These are phyloP conservation scores for Chytridiales sp. DNA, from an alignment of 371 early-diverging fungal species.

Conservation along the genomic window DNA sequence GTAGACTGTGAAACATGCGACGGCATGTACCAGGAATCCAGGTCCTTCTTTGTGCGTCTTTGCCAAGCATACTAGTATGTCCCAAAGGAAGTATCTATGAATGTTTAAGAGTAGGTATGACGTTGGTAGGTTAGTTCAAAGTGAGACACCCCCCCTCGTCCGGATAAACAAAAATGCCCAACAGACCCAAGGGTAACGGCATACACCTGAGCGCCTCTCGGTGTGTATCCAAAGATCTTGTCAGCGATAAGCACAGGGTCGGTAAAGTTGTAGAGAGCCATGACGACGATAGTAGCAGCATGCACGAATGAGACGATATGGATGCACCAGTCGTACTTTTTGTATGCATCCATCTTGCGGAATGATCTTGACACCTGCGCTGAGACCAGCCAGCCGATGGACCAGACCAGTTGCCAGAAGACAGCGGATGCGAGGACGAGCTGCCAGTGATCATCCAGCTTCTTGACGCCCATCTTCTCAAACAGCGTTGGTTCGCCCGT, in stretches of 20 bases:
- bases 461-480: constrained; percentile 2
- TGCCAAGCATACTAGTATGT: constrained; percentile 68
- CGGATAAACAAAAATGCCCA: background rate
- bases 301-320: constrained; percentile 64
- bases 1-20: constrained; percentile 75
- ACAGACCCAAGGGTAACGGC: constrained; percentile 76
- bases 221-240: constrained; percentile 74
- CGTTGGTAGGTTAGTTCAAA: background rate
- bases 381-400: background rate
- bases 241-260: constrained; percentile 64
- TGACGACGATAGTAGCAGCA: constrained; percentile 57
- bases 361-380: background rate
- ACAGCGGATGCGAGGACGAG: constrained; percentile 17
- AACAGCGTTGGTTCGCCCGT: too few species aligned
- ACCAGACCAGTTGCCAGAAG: constrained; percentile 16
- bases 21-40: constrained; percentile 83
- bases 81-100: constrained; percentile 89
- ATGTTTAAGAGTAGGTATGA: constrained; percentile 15
- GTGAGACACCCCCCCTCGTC: background rate
- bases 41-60: constrained; percentile 72
- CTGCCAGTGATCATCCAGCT: constrained; percentile 17
- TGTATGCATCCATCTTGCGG: constrained; percentile 17
- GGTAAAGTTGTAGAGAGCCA: constrained; percentile 55
- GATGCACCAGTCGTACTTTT: constrained; percentile 68
- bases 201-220: constrained; percentile 70